Evolutionary conservation across 345 rosid genomes (phyloP), one percentile per base, ranked within the genome.

Genomic region (Lepidium didymum): DNA sequence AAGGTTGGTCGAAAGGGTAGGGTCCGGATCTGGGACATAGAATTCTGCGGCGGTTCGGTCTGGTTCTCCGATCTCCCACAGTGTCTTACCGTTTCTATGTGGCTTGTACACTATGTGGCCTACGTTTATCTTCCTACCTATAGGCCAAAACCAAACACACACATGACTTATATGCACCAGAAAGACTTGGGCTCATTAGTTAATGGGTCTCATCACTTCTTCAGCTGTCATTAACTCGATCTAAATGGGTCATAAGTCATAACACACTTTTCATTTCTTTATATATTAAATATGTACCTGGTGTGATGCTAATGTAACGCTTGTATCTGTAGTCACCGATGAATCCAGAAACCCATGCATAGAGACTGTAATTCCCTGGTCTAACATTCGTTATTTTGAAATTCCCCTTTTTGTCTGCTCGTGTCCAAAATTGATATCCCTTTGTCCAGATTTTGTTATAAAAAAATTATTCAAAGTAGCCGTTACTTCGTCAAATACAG

Each of bases 391-490:
- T 41, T 14, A 91, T 84, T 5, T 38, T 7, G 78, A 94, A 94
- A 77, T 40, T 44, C 4, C 97, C 97, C 13, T 25, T 52, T 37
- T 62, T 56, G 72, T 85, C 80, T 4, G 96, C 75, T 79, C 46
- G 52, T 19, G 81, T 76, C 97, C 97, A 94, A 51, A 91, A 94
- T 23, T 94, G 99, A 75, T 94, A 89, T 35, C 93, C 97, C 99
- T 94, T 60, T 35, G 5, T 42, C 37, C 52, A 56, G 29, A 33
- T 19, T 56, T 49, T 13, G 43, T 35, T 14, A 34, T 11, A 23
- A 29, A n/a, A n/a, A 21, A 15, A 57, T 35, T 34, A 51, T 36
- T 44, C 53, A 47, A 40, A 52, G 7, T 29, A 25, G 0, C n/a
- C 15, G 69, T 37, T 19, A 21, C 33, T 21, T 43, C 46, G 47